phyloP scores from a whole-genome alignment of 2,329 filamentous ascomycete species.

The Ascocoryne sarcoides region DNA sequence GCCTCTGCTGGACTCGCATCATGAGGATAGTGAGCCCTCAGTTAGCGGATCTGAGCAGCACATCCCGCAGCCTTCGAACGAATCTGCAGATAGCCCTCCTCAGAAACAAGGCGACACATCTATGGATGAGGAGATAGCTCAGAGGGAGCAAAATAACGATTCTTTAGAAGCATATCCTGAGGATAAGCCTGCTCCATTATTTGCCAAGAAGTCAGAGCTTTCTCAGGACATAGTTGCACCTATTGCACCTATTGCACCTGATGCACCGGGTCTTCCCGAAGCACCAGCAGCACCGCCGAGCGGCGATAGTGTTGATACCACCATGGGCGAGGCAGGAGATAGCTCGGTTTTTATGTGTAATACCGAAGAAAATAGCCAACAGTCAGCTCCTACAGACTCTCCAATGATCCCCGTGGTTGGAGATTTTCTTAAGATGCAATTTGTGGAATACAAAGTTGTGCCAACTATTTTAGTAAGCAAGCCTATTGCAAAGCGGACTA shows the following conservation, averaged over 20 bases:
- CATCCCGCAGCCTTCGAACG: conserved; percentile 19
- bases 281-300: conserved; percentile 2
- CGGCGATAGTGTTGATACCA: conserved; percentile 24
- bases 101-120: not conserved
- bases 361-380: conserved; percentile 17
- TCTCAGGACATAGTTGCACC: conserved; percentile 5
- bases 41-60: conserved; percentile 11
- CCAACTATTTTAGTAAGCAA: conserved; percentile 81
- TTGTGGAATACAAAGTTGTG: conserved; percentile 89
- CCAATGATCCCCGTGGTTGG: conserved; percentile 64
- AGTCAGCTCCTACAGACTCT: conserved; percentile 10
- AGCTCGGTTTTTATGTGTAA: conserved; percentile 24
- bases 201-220: conserved; percentile 35
- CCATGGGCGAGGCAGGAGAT: conserved; percentile 27
- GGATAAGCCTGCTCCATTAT: conserved; percentile 61
- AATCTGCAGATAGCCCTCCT: conserved; percentile 14
- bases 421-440: conserved; percentile 90
- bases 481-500: not conserved
- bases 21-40: conserved; percentile 11
- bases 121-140: not conserved
- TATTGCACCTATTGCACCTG: conserved; percentile 17
- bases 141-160: not conserved
- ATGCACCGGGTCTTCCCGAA: not conserved
- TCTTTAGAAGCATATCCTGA: conserved; percentile 44
- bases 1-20: conserved; percentile 13